A percentile compares a stretch with the other conserved stretches of the same genome.
phyloP scores from a whole-genome alignment of 352 stramenopile genomes.

The Pythium apleroticum region DNA sequence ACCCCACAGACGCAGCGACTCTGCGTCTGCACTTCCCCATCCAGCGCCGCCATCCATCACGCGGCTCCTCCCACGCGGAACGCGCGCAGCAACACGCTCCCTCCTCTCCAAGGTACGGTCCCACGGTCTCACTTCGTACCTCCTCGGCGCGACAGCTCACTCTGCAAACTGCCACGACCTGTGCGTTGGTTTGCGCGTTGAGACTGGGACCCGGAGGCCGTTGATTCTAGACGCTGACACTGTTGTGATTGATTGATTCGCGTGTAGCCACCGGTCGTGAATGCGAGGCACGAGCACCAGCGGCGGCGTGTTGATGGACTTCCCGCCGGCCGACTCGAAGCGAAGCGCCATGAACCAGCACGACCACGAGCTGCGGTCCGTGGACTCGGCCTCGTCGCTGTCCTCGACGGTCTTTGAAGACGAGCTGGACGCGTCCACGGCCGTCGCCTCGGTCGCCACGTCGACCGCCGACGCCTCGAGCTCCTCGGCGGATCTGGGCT shows the following conservation, averaged over 20 bases:
- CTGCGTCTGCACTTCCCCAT: background rate
- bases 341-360: background rate
- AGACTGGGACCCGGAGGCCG: background rate
- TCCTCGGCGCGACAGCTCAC: background rate
- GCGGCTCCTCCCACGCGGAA: slow-evolving; percentile 2
- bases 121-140: background rate
- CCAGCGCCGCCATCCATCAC: background rate
- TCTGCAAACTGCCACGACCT: background rate
- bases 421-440: slow-evolving; percentile 6
- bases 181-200: background rate
- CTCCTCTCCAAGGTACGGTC: background rate
- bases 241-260: background rate
- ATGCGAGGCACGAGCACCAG: slow-evolving; percentile 9
- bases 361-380: slow-evolving; percentile 8
- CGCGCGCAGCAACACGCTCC: background rate
- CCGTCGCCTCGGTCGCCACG: background rate
- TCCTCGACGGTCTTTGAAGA: slow-evolving; percentile 20
- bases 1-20: background rate
- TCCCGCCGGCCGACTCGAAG: slow-evolving; percentile 2
- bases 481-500: background rate
- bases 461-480: background rate
- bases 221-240: background rate
- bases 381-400: slow-evolving; percentile 19
- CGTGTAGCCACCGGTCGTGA: background rate
- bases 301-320: slow-evolving; percentile 21